phyloP scores from a whole-genome alignment of 257 asterid genomes.

The Avicennia marina region DNA sequence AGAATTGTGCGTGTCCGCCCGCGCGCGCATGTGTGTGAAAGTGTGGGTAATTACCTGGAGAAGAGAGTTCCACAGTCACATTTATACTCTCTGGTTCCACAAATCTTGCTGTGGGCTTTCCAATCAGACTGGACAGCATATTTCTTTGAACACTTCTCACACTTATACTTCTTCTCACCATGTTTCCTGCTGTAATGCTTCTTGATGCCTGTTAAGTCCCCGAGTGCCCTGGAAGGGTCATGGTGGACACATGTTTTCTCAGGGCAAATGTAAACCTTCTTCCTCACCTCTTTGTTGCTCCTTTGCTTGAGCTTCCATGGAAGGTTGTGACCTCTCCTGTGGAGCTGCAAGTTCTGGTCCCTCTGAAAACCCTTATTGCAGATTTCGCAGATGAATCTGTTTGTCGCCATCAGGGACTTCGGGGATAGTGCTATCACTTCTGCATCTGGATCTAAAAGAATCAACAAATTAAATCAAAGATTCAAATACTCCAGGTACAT shows the following conservation, averaged over 20 bases:
- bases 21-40: too few species aligned
- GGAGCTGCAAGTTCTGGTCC: slow-evolving; percentile 84
- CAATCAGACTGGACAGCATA: slow-evolving; percentile 93
- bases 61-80: slow-evolving; percentile 96
- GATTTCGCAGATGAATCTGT: slow-evolving; percentile 77
- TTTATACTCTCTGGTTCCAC: slow-evolving; percentile 88
- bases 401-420: slow-evolving; percentile 86
- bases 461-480: slow-evolving; percentile 2
- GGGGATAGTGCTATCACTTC: slow-evolving; percentile 88
- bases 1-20: too few species aligned
- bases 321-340: slow-evolving; percentile 81
- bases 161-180: slow-evolving; percentile 93
- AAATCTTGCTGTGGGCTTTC: slow-evolving; percentile 93
- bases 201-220: slow-evolving; percentile 81
- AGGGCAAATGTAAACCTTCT: slow-evolving; percentile 84
- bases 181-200: slow-evolving; percentile 80
- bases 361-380: slow-evolving; percentile 94
- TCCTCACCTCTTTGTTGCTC: slow-evolving; percentile 57
- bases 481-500: too few species aligned
- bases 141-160: slow-evolving; percentile 81
- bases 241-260: slow-evolving; percentile 84
- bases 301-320: slow-evolving; percentile 93
- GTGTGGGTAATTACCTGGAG: slow-evolving; percentile 96
- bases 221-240: slow-evolving; percentile 74
- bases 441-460: slow-evolving; percentile 98